Evolutionary conservation across 805 yeast species (phyloP).

Genomic region (Pichia kluyveri): DNA sequence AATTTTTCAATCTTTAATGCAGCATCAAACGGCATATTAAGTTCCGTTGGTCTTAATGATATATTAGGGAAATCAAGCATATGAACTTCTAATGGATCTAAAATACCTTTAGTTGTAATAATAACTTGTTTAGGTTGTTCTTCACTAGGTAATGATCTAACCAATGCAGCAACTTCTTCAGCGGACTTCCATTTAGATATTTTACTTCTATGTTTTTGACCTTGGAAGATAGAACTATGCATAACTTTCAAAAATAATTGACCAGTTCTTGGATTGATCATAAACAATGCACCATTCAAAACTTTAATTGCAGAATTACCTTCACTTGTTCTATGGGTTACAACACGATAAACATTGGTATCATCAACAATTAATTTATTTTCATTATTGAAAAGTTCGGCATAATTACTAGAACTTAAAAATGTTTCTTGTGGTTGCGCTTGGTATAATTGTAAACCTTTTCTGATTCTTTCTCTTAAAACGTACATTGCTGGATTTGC

Average conservation of each 20-base stretch:
- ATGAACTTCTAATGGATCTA: conserved; percentile 93
- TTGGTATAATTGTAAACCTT: conserved; percentile 88
- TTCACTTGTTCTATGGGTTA: conserved; percentile 84
- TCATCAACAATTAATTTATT: conserved; percentile 86
- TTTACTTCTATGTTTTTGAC: conserved; percentile 89
- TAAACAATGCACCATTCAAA: conserved; percentile 86
- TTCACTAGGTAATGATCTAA: conserved; percentile 81
- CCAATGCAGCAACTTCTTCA: conserved; percentile 88
- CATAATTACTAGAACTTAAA: conserved; percentile 80
- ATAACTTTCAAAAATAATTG: conserved; percentile 82
- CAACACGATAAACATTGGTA: conserved; percentile 86
- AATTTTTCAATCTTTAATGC: conserved; percentile 76
- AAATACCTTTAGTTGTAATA: conserved; percentile 81
- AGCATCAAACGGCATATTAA: conserved; percentile 82
- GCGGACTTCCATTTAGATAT: conserved; percentile 98
- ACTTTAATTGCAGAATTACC: conserved; percentile 92
- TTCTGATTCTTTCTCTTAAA: conserved; percentile 85
- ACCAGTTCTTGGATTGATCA: conserved; percentile 84
- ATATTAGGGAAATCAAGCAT: conserved; percentile 95
- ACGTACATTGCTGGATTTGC: conserved; percentile 91
- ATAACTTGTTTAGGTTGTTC: conserved; percentile 93
- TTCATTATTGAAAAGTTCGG: conserved; percentile 80
- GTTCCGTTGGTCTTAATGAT: conserved; percentile 79
- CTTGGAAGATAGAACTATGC: conserved; percentile 94
- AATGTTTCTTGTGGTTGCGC: conserved; percentile 90